Conservation (phyloP, 495 filamentous ascomycete species). For the Recurvomyces mirabilis region DNA sequence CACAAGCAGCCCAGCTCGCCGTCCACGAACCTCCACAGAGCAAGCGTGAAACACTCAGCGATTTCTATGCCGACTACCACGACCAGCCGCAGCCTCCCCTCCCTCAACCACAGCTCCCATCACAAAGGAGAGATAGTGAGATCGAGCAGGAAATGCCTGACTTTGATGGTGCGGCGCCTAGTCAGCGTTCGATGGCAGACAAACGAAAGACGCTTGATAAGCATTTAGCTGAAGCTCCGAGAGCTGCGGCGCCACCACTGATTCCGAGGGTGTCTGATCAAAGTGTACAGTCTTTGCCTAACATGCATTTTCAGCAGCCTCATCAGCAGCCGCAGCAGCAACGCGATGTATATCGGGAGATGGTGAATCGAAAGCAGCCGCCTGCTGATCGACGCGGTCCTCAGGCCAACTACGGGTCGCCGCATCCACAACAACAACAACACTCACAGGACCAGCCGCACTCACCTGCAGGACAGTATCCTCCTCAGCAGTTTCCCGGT, state of each 20-base stretch:
- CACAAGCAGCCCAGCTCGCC: background rate
- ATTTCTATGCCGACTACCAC: constrained; percentile 46
- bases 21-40: no score
- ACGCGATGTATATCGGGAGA: background rate
- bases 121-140: constrained; percentile 25
- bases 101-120: no score
- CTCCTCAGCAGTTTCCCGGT: background rate
- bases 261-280: background rate
- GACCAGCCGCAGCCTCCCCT: no score
- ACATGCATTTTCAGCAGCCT: background rate
- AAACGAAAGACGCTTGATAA: constrained; percentile 19
- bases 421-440: no score
- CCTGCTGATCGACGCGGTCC: no score
- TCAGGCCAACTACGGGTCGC: no score
- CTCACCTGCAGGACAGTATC: no score
- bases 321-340: background rate
- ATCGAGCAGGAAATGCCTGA: constrained; percentile 55
- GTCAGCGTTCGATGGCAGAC: constrained; percentile 7
- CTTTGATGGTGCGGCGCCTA: constrained; percentile 52
- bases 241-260: background rate
- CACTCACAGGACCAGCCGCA: no score
- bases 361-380: background rate
- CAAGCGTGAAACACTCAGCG: constrained; percentile 16
- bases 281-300: background rate
- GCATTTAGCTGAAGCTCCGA: background rate